These are phyloP conservation scores for Xerophyta viscosa DNA, from an alignment of 106 monocot species.

Conservation along the genomic window DNA sequence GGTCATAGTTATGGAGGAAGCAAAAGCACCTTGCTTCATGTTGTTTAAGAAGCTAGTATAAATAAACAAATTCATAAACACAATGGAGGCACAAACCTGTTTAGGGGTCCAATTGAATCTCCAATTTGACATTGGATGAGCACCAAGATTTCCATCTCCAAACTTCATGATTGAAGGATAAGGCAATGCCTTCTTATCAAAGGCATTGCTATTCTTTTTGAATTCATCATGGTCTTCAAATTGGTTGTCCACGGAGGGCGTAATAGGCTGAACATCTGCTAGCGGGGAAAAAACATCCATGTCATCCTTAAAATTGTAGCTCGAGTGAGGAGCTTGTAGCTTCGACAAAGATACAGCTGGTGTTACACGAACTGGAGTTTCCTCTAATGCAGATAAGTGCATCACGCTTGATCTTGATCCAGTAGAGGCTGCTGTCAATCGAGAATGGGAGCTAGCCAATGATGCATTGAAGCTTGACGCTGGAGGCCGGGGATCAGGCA, in stretches of 20 bases:
- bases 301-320: constrained; percentile 73
- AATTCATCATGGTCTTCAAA: constrained; percentile 65
- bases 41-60: no score
- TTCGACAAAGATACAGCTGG: constrained; percentile 51
- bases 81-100: no score
- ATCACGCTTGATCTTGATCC: constrained; percentile 21
- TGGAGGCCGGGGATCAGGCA: constrained; percentile 96
- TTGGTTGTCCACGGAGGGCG: constrained; percentile 66
- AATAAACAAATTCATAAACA: no score
- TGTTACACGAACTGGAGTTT: constrained; percentile 56
- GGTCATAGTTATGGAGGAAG: no score
- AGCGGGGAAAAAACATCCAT: constrained; percentile 99
- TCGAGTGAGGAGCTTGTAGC: constrained; percentile 54
- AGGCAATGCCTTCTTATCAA: constrained; percentile 36
- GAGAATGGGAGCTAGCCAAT: constrained; percentile 31
- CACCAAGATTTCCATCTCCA: constrained; percentile 27
- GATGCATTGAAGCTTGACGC: constrained; percentile 25
- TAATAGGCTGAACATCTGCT: constrained; percentile 93
- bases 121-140: constrained; percentile 65
- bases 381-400: constrained; percentile 25
- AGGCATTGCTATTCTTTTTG: constrained; percentile 28
- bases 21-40: no score
- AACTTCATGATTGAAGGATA: constrained; percentile 34
- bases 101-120: constrained; percentile 22
- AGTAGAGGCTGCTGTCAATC: constrained; percentile 22